Evolutionary conservation across 345 rosid species (phyloP).

Genomic region (Cardamine occulta): DNA sequence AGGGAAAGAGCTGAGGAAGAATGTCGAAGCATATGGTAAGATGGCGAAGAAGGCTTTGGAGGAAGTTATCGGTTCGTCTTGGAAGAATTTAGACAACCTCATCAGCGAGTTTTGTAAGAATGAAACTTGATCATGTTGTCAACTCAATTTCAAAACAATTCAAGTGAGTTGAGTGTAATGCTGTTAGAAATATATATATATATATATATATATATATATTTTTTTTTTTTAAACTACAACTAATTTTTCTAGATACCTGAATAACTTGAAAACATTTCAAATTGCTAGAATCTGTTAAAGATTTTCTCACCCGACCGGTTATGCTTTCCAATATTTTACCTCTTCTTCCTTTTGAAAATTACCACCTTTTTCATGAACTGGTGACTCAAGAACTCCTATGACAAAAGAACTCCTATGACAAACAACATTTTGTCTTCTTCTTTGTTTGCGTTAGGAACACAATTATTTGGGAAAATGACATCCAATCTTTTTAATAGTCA

Average conservation of each 20-base stretch:
- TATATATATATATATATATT: too few species aligned
- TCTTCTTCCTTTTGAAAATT: background rate
- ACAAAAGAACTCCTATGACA: background rate
- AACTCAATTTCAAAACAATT: background rate
- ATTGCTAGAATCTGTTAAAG: background rate
- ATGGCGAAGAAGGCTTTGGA: conserved; percentile 15
- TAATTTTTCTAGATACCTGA: too few species aligned
- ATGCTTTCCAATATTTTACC: background rate
- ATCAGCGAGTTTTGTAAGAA: conserved; percentile 7
- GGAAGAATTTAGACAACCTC: conserved; percentile 12
- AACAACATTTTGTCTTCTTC: background rate
- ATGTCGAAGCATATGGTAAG: conserved; percentile 7
- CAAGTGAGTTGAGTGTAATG: background rate
- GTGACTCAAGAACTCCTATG: background rate
- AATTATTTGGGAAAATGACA: background rate
- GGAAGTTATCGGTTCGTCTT: conserved; percentile 11
- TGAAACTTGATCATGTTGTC: background rate
- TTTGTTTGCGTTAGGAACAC: background rate
- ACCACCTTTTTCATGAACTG: background rate
- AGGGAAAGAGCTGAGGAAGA: conserved; percentile 6
- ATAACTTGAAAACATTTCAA: background rate
- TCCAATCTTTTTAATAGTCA: background rate
- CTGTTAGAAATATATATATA: background rate
- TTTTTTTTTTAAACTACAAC: too few species aligned
- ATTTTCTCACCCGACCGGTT: background rate